These are phyloP conservation scores for Ceratocystis colombiana DNA, from an alignment of 2,329 filamentous ascomycete genomes.

Conservation along the genomic window DNA sequence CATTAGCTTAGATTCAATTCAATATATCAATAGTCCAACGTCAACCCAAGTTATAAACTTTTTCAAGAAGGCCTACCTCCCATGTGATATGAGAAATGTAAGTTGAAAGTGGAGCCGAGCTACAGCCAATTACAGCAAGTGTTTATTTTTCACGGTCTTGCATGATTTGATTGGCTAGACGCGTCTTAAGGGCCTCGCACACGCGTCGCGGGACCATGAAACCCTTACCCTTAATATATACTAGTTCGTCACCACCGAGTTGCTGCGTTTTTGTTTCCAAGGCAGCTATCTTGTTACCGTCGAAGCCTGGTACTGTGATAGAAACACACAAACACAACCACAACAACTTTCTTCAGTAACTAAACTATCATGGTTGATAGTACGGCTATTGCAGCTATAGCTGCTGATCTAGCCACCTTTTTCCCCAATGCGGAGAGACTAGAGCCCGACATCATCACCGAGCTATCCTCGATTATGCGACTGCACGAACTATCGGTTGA, in stretches of 20 bases:
- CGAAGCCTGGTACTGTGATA: too few species aligned
- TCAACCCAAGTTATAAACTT: neutral
- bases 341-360: neutral
- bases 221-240: neutral
- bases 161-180: slow-evolving; percentile 19
- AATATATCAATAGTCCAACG: neutral
- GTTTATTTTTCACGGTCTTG: neutral
- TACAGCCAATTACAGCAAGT: slow-evolving; percentile 13
- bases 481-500: slow-evolving; percentile 71
- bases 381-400: slow-evolving; percentile 15
- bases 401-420: slow-evolving; percentile 37
- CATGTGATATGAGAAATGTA: neutral
- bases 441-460: slow-evolving; percentile 64
- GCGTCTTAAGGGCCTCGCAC: slow-evolving; percentile 11
- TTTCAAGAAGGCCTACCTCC: neutral
- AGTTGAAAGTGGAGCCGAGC: slow-evolving; percentile 9
- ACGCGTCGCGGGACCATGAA: slow-evolving; percentile 22
- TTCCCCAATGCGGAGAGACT: slow-evolving; percentile 52
- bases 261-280: too few species aligned
- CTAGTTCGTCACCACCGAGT: too few species aligned
- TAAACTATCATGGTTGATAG: slow-evolving; percentile 16
- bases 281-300: too few species aligned
- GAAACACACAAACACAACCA: neutral
- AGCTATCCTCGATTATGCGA: slow-evolving; percentile 76
- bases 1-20: slow-evolving; percentile 2